These are phyloP conservation scores for Leishmania gerbilli DNA, from an alignment of 208 protist species.

Conservation along the genomic window DNA sequence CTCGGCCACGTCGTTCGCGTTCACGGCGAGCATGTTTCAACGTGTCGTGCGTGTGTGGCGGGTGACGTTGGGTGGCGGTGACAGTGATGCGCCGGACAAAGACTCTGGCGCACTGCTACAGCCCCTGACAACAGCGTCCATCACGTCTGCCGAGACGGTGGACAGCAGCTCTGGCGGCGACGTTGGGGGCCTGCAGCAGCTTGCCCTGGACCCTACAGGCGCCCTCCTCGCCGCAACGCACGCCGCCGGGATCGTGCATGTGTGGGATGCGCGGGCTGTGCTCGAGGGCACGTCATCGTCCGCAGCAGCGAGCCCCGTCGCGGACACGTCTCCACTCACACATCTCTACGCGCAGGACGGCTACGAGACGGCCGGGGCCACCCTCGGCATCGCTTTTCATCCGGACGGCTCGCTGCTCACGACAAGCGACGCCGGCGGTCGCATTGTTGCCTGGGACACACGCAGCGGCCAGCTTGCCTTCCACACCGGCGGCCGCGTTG, in stretches of 20 bases:
- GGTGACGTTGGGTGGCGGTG: background rate
- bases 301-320: background rate
- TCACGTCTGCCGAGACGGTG: background rate
- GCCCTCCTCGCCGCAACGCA: conserved; percentile 63
- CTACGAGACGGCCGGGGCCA: conserved; percentile 47
- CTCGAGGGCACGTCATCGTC: conserved; percentile 9
- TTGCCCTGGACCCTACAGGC: conserved; percentile 77
- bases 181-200: conserved; percentile 21
- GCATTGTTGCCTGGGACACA: conserved; percentile 74
- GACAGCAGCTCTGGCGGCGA: conserved; percentile 26
- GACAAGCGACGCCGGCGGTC: conserved; percentile 67
- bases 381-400: conserved; percentile 71
- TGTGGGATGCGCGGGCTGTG: conserved; percentile 63
- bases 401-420: conserved; percentile 75
- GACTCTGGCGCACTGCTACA: conserved; percentile 9
- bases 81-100: background rate
- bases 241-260: conserved; percentile 45
- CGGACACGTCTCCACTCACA: conserved; percentile 7
- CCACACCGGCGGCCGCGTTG: conserved; percentile 47
- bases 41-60: conserved; percentile 56
- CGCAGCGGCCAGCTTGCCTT: conserved; percentile 67
- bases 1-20: conserved; percentile 40
- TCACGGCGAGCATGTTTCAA: conserved; percentile 81
- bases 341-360: conserved; percentile 68
- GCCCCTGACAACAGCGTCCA: conserved; percentile 16